Percentiles rank a stretch among this genome's conserved stretches.
These are phyloP conservation scores for Ophiostoma sp. DNA, from an alignment of 2,329 filamentous ascomycete species.

Conservation along the genomic window DNA sequence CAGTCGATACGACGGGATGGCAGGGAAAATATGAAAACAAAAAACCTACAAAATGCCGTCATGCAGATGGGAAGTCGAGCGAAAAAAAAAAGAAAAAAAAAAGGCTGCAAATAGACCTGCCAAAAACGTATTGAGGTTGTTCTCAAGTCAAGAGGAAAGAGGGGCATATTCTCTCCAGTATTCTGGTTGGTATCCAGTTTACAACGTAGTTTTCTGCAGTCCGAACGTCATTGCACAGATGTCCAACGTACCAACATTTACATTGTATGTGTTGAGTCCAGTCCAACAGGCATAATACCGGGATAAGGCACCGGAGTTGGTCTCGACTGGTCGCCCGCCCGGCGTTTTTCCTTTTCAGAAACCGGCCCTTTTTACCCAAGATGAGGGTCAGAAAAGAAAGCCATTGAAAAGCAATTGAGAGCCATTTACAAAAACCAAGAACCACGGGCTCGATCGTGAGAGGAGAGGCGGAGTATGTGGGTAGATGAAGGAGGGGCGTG, in stretches of 20 bases:
- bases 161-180: not conserved
- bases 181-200: not conserved
- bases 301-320: not conserved
- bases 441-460: not conserved
- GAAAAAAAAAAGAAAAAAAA: not conserved
- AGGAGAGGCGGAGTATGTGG: not conserved
- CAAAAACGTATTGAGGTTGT: not conserved
- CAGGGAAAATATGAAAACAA: not conserved
- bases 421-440: not conserved
- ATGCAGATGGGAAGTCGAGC: not conserved
- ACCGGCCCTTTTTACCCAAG: slow-evolving; percentile 9
- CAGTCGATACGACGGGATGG: not conserved
- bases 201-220: not conserved
- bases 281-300: not conserved
- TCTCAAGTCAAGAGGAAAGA: not conserved
- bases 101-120: not conserved
- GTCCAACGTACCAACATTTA: not conserved
- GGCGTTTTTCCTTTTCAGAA: not conserved
- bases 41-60: not conserved
- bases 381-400: not conserved
- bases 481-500: not conserved
- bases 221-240: not conserved
- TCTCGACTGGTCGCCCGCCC: not conserved
- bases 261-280: too few relatives aligned
- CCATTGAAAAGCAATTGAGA: not conserved